Evolutionary conservation across 2,329 filamentous ascomycete species (phyloP).

Genomic region (Aspergillus cejpii): DNA sequence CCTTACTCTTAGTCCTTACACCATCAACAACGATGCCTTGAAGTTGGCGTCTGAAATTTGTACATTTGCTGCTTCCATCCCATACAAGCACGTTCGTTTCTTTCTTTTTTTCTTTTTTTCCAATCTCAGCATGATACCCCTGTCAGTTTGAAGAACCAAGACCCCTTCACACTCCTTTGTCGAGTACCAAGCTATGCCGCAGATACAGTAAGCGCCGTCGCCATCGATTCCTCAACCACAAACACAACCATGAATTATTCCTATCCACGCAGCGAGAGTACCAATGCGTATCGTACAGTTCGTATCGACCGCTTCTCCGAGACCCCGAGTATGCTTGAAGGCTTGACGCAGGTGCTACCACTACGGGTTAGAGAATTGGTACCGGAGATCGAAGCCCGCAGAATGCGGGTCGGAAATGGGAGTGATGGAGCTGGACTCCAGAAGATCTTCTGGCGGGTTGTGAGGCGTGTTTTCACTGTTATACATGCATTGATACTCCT

Average conservation of each 20-base stretch:
- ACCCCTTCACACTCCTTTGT: slow-evolving; percentile 1
- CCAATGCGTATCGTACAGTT: slow-evolving; percentile 23
- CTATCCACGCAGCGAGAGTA: slow-evolving; percentile 24
- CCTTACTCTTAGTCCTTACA: too few relatives aligned
- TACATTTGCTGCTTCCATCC: too few relatives aligned
- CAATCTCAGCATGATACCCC: background rate
- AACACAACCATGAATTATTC: slow-evolving; percentile 31
- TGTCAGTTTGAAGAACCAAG: background rate
- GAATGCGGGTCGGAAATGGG: slow-evolving; percentile 5
- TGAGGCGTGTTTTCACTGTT: slow-evolving; percentile 35
- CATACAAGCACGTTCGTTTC: too few relatives aligned
- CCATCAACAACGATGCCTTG: background rate
- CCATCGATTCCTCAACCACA: slow-evolving; percentile 12
- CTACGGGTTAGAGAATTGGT: slow-evolving; percentile 20
- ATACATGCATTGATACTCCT: slow-evolving; percentile 61
- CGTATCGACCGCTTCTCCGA: slow-evolving; percentile 12
- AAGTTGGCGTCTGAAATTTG: background rate
- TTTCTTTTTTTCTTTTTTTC: background rate
- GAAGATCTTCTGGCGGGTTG: slow-evolving; percentile 8
- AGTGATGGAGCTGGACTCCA: slow-evolving; percentile 15
- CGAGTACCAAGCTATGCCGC: slow-evolving; percentile 17
- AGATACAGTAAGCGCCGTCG: slow-evolving; percentile 7
- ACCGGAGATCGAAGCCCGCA: slow-evolving; percentile 7
- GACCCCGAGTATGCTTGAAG: slow-evolving; percentile 9
- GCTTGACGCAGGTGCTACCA: slow-evolving; percentile 18